These are phyloP conservation scores for Phytophthora fragariae DNA, from an alignment of 352 stramenopile genomes.

Conservation along the genomic window DNA sequence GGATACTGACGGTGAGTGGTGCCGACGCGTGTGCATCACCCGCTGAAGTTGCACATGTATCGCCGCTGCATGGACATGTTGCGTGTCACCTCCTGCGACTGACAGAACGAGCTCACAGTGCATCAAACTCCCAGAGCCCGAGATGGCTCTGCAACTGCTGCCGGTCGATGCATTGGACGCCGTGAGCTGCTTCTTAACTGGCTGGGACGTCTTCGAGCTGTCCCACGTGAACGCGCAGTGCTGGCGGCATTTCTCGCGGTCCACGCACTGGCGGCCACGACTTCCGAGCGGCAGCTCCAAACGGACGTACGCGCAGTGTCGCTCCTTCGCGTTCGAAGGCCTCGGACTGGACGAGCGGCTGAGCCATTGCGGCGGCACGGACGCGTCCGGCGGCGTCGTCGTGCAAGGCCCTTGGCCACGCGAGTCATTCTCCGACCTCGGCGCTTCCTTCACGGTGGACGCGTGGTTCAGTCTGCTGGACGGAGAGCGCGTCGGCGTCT, in stretches of 20 bases:
- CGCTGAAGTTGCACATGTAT: constrained; percentile 10
- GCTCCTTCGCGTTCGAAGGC: constrained; percentile 20
- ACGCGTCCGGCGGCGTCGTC: constrained; percentile 7
- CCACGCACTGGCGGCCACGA: constrained; percentile 3
- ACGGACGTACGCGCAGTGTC: constrained; percentile 5
- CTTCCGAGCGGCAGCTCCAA: constrained; percentile 3
- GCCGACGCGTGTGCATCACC: constrained; percentile 12
- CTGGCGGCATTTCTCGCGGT: constrained; percentile 6
- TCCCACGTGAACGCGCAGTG: constrained; percentile 11
- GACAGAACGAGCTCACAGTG: background rate
- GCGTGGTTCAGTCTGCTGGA: constrained; percentile 23
- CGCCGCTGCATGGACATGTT: constrained; percentile 12
- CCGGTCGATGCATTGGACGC: constrained; percentile 10
- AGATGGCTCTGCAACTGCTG: background rate
- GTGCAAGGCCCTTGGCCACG: constrained; percentile 5
- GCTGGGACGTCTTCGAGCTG: constrained; percentile 17
- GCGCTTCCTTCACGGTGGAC: constrained; percentile 16
- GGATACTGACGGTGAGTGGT: background rate
- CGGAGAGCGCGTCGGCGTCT: constrained; percentile 16
- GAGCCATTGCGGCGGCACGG: constrained; percentile 5
- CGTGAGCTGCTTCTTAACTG: constrained; percentile 14
- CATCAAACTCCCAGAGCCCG: background rate
- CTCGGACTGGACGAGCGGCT: constrained; percentile 17
- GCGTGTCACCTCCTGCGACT: constrained; percentile 8
- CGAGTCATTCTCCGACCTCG: constrained; percentile 1